Evolutionary conservation across 2,329 filamentous ascomycete genomes (phyloP), one percentile per base, ranked within the genome.

Genomic region (Colletotrichum sp.): DNA sequence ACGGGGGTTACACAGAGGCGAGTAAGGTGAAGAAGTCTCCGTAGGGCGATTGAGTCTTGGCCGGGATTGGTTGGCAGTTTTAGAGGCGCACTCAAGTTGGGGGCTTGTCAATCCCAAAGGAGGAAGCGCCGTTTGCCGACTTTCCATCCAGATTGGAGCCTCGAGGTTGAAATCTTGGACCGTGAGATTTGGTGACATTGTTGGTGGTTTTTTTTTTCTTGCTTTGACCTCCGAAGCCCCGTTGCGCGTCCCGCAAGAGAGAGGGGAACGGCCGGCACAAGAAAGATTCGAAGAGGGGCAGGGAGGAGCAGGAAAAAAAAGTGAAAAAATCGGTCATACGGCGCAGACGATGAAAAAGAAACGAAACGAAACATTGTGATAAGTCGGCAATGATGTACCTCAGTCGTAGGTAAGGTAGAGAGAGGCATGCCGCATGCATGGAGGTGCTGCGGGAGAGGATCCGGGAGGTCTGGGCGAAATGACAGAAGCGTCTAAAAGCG

Each of bases 391-490:
- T 32, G 44, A 52, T 52, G 44, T 52, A 52, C 44, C 44, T 52
- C 44, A 52, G 44, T 24, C 3, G 44, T 21, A 52, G 0, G 44
- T 13, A 52, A 24, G n/a, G 44, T 52, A 52, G 44, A 52, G 44
- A 52, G 62, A 57, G 49, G 34, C 67, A 34, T 66, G 24, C 34
- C 24, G 63, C 39, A 24, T 63, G 68, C 69, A 65, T 65, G n/a
- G 60, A 49, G 44, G 72, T 63, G 72, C 68, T 67, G 52, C 68
- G 68, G 72, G 44, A 71, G 52, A 66, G 36, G 69, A 75, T 36
- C 72, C 72, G 55, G 72, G 36, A 71, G 62, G 72, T 75, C 68
- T 66, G 55, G 68, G 72, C 60, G 62, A 71, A 71, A 62, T 71
- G 72, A 66, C 52, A 75, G 44, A 62, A 60, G 36, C 21, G 70